Percentiles rank a stretch among this genome's conserved stretches.
phyloP scores from a whole-genome alignment of 345 rosid species.

The Salix udensis region DNA sequence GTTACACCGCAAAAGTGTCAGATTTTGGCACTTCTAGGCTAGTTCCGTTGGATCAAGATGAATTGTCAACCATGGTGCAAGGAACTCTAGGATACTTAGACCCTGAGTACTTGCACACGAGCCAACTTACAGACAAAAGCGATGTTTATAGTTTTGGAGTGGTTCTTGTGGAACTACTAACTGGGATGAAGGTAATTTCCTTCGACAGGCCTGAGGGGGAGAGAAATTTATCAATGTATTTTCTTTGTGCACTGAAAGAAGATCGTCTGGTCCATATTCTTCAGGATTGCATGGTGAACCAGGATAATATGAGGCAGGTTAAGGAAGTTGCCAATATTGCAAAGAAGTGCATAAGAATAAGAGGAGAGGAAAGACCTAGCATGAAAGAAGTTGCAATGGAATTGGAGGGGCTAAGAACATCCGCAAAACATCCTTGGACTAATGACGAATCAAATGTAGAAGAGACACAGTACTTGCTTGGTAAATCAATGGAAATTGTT shows the following conservation, averaged over 20 bases:
- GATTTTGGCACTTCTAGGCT: background rate
- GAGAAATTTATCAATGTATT: background rate
- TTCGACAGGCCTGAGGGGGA: background rate
- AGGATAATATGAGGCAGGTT: background rate
- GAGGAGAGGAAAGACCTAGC: slow-evolving; percentile 1
- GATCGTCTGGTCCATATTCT: background rate
- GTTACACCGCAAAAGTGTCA: background rate
- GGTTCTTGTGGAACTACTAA: too few species aligned
- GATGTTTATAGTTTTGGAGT: background rate
- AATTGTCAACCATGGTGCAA: background rate
- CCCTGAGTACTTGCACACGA: background rate
- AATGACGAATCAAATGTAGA: slow-evolving; percentile 8
- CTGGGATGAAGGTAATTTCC: background rate
- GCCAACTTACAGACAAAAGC: slow-evolving; percentile 1
- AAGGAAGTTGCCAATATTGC: background rate
- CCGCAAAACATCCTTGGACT: too few species aligned
- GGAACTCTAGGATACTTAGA: background rate
- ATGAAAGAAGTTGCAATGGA: slow-evolving; percentile 7
- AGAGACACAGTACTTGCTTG: slow-evolving; percentile 19
- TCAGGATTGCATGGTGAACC: background rate
- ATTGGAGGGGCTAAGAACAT: background rate
- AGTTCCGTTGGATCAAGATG: background rate
- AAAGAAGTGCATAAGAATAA: background rate
- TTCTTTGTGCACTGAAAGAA: background rate
- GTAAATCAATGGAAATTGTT: background rate